Evolutionary conservation across 148 eudicot genomes (phyloP), one percentile per base, ranked within the genome.

Genomic region (Dianthus caryophyllus): DNA sequence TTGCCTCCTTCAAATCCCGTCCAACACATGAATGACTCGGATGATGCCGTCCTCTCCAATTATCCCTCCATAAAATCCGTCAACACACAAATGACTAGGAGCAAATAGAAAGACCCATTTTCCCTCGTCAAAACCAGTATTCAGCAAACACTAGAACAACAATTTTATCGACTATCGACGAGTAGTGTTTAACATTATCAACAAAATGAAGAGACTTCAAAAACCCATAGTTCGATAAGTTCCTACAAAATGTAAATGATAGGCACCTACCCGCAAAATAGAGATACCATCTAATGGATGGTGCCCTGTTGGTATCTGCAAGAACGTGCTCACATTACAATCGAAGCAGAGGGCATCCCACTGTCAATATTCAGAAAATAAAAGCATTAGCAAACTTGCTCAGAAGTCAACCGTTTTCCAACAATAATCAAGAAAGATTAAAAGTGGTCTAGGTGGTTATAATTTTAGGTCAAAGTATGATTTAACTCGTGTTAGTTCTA

Each of bases 311-410:
- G 84, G 68, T 36, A 78, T 63, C 30, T 49, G 80, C 46, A 70
- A 66, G 56, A 78, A 50, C 68, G 71, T 77, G 64, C 27, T 41
- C 51, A 81, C 70, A 31, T 68, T 76, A 73, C 69, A 67, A 39
- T 75, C 78, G 39, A 71, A 43, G 46, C 78, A 76, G 7, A 80
- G 73, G 17, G 67, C 65, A 65, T 85, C 89, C 89, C 89, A 85
- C 89, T 83, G 68, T 15, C 9, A 56, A 18, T 36, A 29, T 29
- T 26, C 54, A 46, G 48, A 5, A 36, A 54, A 51, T 36, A 7
- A 77, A 24, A 59, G 31, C 51, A 31, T 33, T 48, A 60, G 65
- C 17, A 38, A 54, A 48, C 53, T 2, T n/a, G 26, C n/a, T 15
- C 16, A 36, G 29, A 29, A 21, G 29, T 49, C 24, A n/a, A 29